phyloP scores from a whole-genome alignment of 139 green algal genomes.

The Chlamydomonas sp. region DNA sequence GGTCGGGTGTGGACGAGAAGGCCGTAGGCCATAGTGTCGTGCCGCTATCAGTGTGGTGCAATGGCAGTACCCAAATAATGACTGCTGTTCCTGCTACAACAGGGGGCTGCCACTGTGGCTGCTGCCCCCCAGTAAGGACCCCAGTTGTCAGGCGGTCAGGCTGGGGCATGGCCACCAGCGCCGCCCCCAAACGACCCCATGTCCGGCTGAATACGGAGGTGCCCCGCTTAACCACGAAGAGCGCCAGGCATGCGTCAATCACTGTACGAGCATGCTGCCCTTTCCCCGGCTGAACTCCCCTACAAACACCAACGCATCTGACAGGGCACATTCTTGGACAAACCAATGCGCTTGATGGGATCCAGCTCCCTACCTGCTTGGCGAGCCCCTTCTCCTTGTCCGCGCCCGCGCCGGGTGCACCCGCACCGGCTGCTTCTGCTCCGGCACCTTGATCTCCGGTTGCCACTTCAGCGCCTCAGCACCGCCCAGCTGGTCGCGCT shows the following conservation, averaged over 20 bases:
- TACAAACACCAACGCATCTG: not conserved
- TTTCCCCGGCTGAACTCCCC: too few relatives aligned
- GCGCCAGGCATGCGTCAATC: conserved; percentile 10
- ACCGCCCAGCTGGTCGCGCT: not conserved
- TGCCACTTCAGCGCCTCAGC: conserved; percentile 6
- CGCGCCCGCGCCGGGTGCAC: not conserved
- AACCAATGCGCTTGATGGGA: not conserved
- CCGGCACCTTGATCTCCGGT: not conserved
- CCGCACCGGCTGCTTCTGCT: not conserved
- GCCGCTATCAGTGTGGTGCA: not conserved
- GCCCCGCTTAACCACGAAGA: not conserved
- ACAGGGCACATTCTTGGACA: not conserved
- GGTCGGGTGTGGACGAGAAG: not conserved
- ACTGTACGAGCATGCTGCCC: not conserved
- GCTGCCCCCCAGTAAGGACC: conserved; percentile 12
- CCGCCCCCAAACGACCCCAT: conserved; percentile 3
- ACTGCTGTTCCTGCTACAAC: conserved; percentile 11
- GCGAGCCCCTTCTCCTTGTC: conserved; percentile 54
- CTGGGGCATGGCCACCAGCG: conserved; percentile 1
- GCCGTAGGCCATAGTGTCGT: not conserved
- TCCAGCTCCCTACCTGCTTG: conserved; percentile 37
- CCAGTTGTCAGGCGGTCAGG: conserved; percentile 21
- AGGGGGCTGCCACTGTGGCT: not conserved
- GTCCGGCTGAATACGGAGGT: conserved; percentile 13
- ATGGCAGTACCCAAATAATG: not conserved